phyloP scores from a whole-genome alignment of 805 yeast species.

The Sporopachydermia lactativora region DNA sequence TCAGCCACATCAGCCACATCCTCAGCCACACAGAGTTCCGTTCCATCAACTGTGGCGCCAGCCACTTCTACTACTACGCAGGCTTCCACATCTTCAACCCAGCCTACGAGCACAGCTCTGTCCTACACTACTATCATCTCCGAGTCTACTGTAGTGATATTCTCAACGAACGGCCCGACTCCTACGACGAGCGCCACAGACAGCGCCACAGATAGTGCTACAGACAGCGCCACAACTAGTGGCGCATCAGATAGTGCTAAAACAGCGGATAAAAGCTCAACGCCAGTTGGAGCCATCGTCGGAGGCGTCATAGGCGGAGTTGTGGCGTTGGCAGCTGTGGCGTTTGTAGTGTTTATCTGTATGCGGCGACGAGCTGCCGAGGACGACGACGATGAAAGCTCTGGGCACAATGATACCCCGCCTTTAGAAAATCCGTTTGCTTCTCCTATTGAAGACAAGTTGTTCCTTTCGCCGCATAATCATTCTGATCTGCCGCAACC shows the following conservation, averaged over 20 bases:
- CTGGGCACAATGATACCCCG: slow-evolving; percentile 3
- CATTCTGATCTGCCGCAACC: slow-evolving; percentile 9
- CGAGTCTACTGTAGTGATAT: neutral
- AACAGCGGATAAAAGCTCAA: neutral
- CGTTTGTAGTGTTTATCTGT: slow-evolving; percentile 27
- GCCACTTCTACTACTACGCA: slow-evolving; percentile 3
- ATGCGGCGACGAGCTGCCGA: slow-evolving; percentile 25
- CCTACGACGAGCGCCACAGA: neutral
- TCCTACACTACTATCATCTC: neutral
- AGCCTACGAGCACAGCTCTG: slow-evolving; percentile 3
- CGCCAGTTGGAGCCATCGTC: slow-evolving; percentile 39
- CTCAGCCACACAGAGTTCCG: neutral
- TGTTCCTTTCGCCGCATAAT: slow-evolving; percentile 11
- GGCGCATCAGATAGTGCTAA: too few species aligned
- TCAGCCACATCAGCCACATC: slow-evolving; percentile 2
- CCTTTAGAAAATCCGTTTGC: slow-evolving; percentile 15
- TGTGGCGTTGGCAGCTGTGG: slow-evolving; percentile 28
- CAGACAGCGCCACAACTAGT: neutral
- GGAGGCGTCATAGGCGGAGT: slow-evolving; percentile 46
- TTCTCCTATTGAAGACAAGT: slow-evolving; percentile 14
- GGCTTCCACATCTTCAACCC: slow-evolving; percentile 2
- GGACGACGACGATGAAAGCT: slow-evolving; percentile 28
- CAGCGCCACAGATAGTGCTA: neutral
- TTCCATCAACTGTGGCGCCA: slow-evolving; percentile 3
- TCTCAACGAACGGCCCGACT: neutral